phyloP scores from a whole-genome alignment of 2,329 filamentous ascomycete genomes.

The Aspergillus awamori region DNA sequence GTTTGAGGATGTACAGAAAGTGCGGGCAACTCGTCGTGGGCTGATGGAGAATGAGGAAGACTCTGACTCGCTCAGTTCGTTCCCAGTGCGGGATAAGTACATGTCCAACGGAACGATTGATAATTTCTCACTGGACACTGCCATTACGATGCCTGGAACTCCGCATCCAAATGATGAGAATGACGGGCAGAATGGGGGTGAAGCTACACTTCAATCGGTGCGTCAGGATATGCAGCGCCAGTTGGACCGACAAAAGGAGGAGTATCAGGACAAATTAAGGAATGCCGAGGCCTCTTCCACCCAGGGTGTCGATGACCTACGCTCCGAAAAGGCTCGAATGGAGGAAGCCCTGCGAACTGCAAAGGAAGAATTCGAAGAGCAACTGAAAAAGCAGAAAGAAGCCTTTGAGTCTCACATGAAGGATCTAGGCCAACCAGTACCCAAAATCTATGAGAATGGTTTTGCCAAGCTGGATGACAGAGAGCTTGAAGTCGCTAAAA shows the following conservation, averaged over 20 bases:
- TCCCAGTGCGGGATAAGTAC: constrained; percentile 89
- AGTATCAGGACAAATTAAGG: constrained; percentile 77
- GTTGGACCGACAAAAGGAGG: constrained; percentile 80
- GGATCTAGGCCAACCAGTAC: constrained; percentile 64
- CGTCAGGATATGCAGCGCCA: constrained; percentile 82
- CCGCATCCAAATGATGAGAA: constrained; percentile 70
- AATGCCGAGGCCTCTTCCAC: constrained; percentile 69
- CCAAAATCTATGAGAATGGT: constrained; percentile 52
- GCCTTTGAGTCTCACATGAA: constrained; percentile 83
- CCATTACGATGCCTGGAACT: constrained; percentile 90
- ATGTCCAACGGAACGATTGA: constrained; percentile 92
- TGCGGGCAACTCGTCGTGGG: constrained; percentile 80
- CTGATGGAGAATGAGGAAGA: constrained; percentile 70
- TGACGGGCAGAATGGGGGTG: constrained; percentile 53
- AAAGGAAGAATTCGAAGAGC: constrained; percentile 86
- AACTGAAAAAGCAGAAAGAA: constrained; percentile 80
- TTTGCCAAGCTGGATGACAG: constrained; percentile 64
- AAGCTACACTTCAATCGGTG: constrained; percentile 70
- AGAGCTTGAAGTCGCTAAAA: constrained; percentile 71
- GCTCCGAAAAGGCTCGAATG: constrained; percentile 81
- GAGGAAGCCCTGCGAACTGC: constrained; percentile 75
- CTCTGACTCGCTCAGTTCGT: constrained; percentile 84
- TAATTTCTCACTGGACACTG: constrained; percentile 93
- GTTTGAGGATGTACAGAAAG: constrained; percentile 90
- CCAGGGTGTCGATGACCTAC: constrained; percentile 80